Conservation (phyloP, 306 rosid genomes). For the Calophaca sinica region DNA sequence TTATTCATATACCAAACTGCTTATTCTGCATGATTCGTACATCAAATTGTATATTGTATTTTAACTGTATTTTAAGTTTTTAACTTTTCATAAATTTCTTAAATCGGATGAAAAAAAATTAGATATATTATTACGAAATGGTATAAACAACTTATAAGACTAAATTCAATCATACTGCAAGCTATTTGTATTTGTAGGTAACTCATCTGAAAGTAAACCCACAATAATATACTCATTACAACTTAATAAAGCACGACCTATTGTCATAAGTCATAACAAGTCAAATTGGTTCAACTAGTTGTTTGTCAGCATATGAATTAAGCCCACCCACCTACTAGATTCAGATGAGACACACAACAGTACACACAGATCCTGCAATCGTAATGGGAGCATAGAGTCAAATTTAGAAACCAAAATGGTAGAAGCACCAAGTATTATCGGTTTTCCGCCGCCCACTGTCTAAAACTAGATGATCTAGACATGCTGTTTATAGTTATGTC, state of each 20-base stretch:
- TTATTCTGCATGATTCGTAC: constrained; percentile 4
- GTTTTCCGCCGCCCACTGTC: too few species aligned
- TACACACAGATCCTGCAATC: neutral
- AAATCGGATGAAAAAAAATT: too few species aligned
- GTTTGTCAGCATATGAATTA: neutral
- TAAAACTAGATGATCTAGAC: too few species aligned
- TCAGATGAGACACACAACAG: neutral
- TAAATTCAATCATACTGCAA: too few species aligned
- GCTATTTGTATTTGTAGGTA: neutral
- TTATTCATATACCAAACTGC: constrained; percentile 8
- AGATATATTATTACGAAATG: too few species aligned
- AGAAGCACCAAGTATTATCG: neutral
- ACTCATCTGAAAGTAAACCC: neutral
- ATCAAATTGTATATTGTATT: neutral
- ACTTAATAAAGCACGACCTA: neutral
- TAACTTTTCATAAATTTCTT: too few species aligned
- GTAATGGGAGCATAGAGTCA: neutral
- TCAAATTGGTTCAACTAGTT: neutral
- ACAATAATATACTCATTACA: neutral
- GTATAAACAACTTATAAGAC: too few species aligned
- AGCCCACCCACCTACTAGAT: neutral
- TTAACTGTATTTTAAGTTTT: too few species aligned
- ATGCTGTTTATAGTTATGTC: too few species aligned
- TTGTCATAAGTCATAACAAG: neutral
- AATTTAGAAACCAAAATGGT: neutral